Base-by-base conservation (phyloP, 2,329 filamentous ascomycete genomes). In the Aspergillus sp. region DNA sequence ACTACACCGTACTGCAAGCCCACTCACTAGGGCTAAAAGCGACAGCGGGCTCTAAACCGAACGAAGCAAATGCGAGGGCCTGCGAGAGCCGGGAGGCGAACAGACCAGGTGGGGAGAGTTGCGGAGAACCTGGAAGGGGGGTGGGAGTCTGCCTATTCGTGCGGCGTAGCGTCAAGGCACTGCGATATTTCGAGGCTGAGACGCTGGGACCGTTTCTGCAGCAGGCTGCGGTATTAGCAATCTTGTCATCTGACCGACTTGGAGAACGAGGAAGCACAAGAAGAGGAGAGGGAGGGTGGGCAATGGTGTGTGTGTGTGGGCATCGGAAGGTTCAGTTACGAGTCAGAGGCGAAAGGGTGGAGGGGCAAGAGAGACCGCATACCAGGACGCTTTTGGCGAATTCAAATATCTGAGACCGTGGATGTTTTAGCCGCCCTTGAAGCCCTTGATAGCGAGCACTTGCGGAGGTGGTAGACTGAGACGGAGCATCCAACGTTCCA, bases 141-240 rank as follows among this genome's bases (percentile, higher is more conserved):
- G 51, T 41, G 45, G 24, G 43, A 40, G 45, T 37, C 44, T 52
- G 53, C 35, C 44, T 53, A 56, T 49, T 55, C 51, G 56, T 12
- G 17, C 35, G 51, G 55, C 46, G 61, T 61, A 61, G 62, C 60
- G 55, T 51, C 55, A 40, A 60, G 55, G 46, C 23, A 51, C 44
- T 56, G 57, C 54, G 31, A 49, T 56, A 59, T 58, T 52, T 57
- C 47, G 49, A 60, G 55, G 56, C 52, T 57, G 56, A 56, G 58
- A 61, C 57, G 56, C 52, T 57, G 56, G 55, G 57, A 60, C 57
- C 48, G 55, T 39, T 52, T 58, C 55, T 59, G 53, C 58, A 56
- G 55, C 57, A 60, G 62, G 60, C 58, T 61, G 58, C 58, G 57
- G 52, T 48, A 62, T 64, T 60, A 64, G 55, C 58, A 24, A 61